Evolutionary conservation across 805 yeast genomes (phyloP).

Genomic region (Pichia kluyveri): DNA sequence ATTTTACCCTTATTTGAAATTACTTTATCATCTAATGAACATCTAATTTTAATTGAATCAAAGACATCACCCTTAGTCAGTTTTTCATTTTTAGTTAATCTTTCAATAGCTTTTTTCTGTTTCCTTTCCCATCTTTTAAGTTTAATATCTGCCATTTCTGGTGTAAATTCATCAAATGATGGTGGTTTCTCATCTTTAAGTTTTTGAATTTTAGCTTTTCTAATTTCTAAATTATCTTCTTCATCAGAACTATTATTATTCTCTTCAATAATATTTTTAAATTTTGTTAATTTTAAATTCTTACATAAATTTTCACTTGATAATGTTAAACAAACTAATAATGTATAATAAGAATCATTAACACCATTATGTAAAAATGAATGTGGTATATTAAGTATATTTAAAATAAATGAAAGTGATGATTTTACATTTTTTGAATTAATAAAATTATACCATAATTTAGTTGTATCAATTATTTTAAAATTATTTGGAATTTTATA

Average conservation of each 20-base stretch:
- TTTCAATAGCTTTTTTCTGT: not conserved
- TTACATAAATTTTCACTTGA: conserved; percentile 20
- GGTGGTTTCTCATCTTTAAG: not conserved
- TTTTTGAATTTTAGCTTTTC: not conserved
- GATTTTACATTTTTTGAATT: conserved; percentile 9
- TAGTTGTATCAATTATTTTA: conserved; percentile 23
- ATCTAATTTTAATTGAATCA: conserved; percentile 7
- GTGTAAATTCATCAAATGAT: not conserved
- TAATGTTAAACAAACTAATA: conserved; percentile 20
- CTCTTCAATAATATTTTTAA: not conserved
- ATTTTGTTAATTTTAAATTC: conserved; percentile 7
- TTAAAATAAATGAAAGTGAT: conserved; percentile 18
- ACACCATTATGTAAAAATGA: conserved; percentile 25
- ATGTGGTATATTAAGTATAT: conserved; percentile 21
- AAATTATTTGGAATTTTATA: conserved; percentile 12
- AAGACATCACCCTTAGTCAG: not conserved
- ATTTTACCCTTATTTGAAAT: conserved; percentile 6
- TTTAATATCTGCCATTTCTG: conserved; percentile 2
- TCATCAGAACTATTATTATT: not conserved
- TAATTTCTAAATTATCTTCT: not conserved
- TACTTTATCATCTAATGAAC: conserved; percentile 12
- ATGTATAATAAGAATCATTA: conserved; percentile 25
- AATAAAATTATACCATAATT: conserved; percentile 19
- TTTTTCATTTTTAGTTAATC: conserved; percentile 4
- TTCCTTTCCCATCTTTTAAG: conserved; percentile 2